Evolutionary conservation across 495 filamentous ascomycete species (phyloP).

Genomic region (Pyrenopolyporus hunteri): DNA sequence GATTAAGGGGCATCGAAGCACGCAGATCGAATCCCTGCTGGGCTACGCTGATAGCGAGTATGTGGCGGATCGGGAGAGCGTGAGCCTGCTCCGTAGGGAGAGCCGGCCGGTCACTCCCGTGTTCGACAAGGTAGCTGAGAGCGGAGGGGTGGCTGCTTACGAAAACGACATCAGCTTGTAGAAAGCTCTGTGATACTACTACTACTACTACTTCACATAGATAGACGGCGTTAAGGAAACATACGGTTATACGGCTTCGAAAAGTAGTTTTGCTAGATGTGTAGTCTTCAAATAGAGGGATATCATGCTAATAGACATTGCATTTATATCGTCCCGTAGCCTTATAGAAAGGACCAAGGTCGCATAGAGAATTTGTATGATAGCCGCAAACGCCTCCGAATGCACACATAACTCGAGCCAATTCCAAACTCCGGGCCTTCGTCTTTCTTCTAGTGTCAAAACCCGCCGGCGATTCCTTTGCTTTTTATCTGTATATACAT

Average conservation of each 20-base stretch:
- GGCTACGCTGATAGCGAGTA: conserved; percentile 96
- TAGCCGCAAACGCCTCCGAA: conserved; percentile 29
- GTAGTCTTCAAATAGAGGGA: too few species aligned
- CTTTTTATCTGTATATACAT: conserved; percentile 4
- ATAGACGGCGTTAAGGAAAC: conserved; percentile 20
- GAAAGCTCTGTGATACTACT: too few species aligned
- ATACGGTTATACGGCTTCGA: not conserved
- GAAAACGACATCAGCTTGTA: conserved; percentile 34
- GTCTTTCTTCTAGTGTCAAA: conserved; percentile 6
- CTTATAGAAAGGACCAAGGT: conserved; percentile 16
- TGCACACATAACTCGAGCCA: conserved; percentile 29
- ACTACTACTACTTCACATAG: not conserved
- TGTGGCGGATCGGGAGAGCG: conserved; percentile 86
- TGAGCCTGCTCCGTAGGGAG: conserved; percentile 68
- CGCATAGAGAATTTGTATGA: conserved; percentile 16
- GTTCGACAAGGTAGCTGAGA: conserved; percentile 38
- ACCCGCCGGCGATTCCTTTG: conserved; percentile 4
- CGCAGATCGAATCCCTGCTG: conserved; percentile 74
- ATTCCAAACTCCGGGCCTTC: conserved; percentile 29
- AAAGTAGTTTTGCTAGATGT: not conserved
- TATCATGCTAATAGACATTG: not conserved
- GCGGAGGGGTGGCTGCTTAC: conserved; percentile 38
- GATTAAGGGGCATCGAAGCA: conserved; percentile 84
- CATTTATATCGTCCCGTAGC: conserved; percentile 1
- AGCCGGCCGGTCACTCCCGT: conserved; percentile 51